Conservation (phyloP, 441 rosid species). For the Arabidopsis lyrata region DNA sequence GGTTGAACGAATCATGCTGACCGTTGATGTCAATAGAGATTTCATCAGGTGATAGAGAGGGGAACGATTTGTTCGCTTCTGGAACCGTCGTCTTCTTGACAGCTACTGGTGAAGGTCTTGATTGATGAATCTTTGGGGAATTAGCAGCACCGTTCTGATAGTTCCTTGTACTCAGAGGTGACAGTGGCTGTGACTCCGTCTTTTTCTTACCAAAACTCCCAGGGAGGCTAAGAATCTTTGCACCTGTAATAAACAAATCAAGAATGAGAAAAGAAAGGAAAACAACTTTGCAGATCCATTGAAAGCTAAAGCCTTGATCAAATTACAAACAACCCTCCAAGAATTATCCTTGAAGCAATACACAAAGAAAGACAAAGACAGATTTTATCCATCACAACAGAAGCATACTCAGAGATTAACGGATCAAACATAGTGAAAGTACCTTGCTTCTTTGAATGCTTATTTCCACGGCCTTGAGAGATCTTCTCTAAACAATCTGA, state of each 20-base stretch:
- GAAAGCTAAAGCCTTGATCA: constrained; percentile 20
- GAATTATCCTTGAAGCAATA: constrained; percentile 35
- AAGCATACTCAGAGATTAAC: constrained; percentile 5
- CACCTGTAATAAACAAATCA: constrained; percentile 49
- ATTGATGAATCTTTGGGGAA: constrained; percentile 36
- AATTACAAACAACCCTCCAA: not conserved
- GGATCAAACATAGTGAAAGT: constrained; percentile 32
- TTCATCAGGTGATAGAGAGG: constrained; percentile 41
- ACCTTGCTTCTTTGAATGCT: constrained; percentile 66
- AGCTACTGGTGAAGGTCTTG: constrained; percentile 52
- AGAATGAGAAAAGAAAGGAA: constrained; percentile 28
- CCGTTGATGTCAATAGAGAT: constrained; percentile 43
- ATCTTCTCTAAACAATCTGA: constrained; percentile 67
- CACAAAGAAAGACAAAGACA: constrained; percentile 10
- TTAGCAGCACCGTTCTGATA: constrained; percentile 39
- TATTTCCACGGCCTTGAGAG: constrained; percentile 55
- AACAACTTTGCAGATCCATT: not conserved
- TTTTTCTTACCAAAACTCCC: constrained; percentile 72
- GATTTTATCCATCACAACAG: not conserved
- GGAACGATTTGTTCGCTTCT: constrained; percentile 45
- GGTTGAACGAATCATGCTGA: constrained; percentile 47
- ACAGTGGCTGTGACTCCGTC: constrained; percentile 54
- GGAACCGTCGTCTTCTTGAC: constrained; percentile 47
- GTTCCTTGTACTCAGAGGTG: constrained; percentile 37
- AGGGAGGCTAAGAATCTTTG: constrained; percentile 51